These are phyloP conservation scores for Silene coronaria DNA, from an alignment of 179 eudicot species.

Conservation along the genomic window DNA sequence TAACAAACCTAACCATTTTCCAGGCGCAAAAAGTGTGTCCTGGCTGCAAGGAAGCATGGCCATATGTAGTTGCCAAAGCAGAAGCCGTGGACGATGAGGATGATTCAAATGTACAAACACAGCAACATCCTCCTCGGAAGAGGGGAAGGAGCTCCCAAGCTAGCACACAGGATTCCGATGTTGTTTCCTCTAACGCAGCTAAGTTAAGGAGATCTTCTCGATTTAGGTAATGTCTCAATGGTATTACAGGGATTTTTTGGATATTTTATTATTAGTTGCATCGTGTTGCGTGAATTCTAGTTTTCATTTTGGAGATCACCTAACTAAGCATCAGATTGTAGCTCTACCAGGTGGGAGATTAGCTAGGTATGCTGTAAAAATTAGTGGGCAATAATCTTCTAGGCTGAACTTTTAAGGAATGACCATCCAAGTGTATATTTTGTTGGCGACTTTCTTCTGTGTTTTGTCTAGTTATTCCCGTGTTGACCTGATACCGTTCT, in stretches of 20 bases:
- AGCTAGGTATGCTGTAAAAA: slow-evolving; percentile 5
- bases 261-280: slow-evolving; percentile 2
- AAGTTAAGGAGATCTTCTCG: slow-evolving; percentile 48
- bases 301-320: not conserved
- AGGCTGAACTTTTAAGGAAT: too few relatives aligned
- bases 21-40: slow-evolving; percentile 76
- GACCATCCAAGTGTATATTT: slow-evolving; percentile 8
- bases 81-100: slow-evolving; percentile 46
- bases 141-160: slow-evolving; percentile 30
- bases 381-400: not conserved
- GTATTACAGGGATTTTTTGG: not conserved
- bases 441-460: not conserved
- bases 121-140: slow-evolving; percentile 37
- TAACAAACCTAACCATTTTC: not conserved
- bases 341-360: slow-evolving; percentile 7
- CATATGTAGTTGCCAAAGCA: slow-evolving; percentile 39
- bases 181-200: slow-evolving; percentile 28
- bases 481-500: too few relatives aligned
- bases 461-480: not conserved
- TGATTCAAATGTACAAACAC: slow-evolving; percentile 28
- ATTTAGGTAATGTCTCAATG: slow-evolving; percentile 13
- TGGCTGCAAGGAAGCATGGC: slow-evolving; percentile 66
- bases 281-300: slow-evolving; percentile 11
- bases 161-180: slow-evolving; percentile 29
- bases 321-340: not conserved